Conservation (phyloP, 1,284 basidiomycete genomes). For the Microbotryum saponariae region DNA sequence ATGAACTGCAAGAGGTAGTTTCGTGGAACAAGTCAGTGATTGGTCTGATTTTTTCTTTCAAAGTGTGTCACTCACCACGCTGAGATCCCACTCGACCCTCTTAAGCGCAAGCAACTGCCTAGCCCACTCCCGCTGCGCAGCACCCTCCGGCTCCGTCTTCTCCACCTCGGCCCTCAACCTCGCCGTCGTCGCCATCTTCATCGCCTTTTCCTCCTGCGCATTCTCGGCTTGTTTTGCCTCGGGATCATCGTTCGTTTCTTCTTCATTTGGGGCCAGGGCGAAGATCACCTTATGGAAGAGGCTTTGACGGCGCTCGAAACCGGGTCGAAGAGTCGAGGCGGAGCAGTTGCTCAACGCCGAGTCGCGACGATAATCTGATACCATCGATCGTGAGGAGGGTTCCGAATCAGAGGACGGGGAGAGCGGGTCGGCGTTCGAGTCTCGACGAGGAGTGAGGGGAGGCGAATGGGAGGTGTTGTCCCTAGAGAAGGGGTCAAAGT, state of each 20-base stretch:
- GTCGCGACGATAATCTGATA: background rate
- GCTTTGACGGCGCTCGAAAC: background rate
- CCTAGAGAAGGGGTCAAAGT: no score
- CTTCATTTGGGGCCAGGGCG: background rate
- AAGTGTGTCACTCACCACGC: background rate
- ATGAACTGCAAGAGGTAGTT: conserved; percentile 4
- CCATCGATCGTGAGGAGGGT: background rate
- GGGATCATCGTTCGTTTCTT: background rate
- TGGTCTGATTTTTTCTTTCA: no score
- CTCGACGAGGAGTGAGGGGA: background rate
- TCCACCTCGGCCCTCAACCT: conserved; percentile 10
- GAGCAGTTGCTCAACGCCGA: background rate
- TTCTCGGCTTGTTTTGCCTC: background rate
- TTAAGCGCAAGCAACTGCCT: conserved; percentile 16
- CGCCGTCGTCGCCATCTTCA: conserved; percentile 1
- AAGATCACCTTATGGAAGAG: conserved; percentile 11
- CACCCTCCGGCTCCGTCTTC: background rate
- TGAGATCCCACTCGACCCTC: conserved; percentile 13
- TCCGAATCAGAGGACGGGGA: background rate
- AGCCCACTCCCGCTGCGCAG: conserved; percentile 9
- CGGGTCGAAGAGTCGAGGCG: background rate
- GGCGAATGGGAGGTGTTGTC: background rate
- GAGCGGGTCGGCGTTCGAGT: background rate
- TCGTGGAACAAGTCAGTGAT: no score
- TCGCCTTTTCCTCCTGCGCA: background rate